Base-by-base conservation (phyloP, 192 early-diverging fungal species). In the Gaertneriomyces sp. region DNA sequence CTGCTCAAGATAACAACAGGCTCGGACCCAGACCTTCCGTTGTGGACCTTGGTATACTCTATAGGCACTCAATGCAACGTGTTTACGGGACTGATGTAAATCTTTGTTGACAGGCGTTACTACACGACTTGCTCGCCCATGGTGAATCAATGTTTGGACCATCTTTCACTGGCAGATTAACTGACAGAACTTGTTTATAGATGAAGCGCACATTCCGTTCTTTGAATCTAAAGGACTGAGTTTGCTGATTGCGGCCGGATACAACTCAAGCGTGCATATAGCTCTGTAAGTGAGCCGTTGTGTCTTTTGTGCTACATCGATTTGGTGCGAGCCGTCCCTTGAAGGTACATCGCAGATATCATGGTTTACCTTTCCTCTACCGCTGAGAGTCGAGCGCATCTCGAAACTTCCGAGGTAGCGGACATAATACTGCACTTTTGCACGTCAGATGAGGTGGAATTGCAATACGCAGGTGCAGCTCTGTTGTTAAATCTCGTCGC, bases 21-120 rank as follows among this genome's bases (percentile, higher is more conserved):
- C 7, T 55, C 61, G 16, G 61, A 63, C 19, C 17, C 46, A 9
- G 88, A 91, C 63, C 79, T 83, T n/a, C 78, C 80, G n/a, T 89
- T 89, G 46, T 91, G 90, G 90, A 78, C 88, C 2, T 63, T 89
- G 45, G 72, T 84, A 6, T 69, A 77, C 43, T 70, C 74, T 2
- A 53, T 72, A 62, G 5, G 57, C 6, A 44, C 42, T 33, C 33
- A 57, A 5, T 57, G 56, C 49, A 51, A 6, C 4, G 51, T 57
- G 19, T 40, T 19, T 38, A 57, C 17, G 17, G 47, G 47, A 2
- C 47, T 14, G 12, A 16, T 56, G 16, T 3, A 56, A 56, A 16
- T 2, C 54, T 16, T 38, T 17, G 20, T 42, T 66, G 38, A 43
- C 40, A 74, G 70, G 64, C 75, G 7, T 53, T 81, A 25, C 53